Percentiles rank a stretch among this genome's conserved stretches.
Conservation (phyloP, 805 yeast species). For the Kodamaea kakaduensis region DNA sequence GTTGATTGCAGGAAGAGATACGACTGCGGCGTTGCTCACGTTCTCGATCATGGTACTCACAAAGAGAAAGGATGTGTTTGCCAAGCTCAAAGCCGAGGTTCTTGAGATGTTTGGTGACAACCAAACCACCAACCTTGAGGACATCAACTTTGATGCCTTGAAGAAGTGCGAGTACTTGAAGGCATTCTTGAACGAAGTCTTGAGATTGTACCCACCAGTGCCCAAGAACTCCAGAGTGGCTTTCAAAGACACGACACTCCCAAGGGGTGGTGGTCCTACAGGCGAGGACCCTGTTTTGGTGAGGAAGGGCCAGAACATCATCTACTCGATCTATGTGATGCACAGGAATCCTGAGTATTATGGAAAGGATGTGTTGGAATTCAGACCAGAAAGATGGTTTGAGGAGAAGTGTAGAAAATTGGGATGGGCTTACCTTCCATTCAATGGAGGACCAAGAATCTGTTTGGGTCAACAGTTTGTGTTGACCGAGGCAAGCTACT, state of each 20-base stretch:
- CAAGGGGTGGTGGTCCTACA: constrained; percentile 46
- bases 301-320: constrained; percentile 18
- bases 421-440: constrained; percentile 20
- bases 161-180: constrained; percentile 45
- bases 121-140: constrained; percentile 18
- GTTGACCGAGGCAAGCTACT: constrained; percentile 47
- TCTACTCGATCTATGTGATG: constrained; percentile 16
- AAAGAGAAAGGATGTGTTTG: constrained; percentile 33
- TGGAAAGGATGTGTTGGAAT: constrained; percentile 44
- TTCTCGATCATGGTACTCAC: constrained; percentile 42
- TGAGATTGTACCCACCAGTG: constrained; percentile 48
- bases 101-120: constrained; percentile 27
- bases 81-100: constrained; percentile 34
- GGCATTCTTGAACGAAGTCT: constrained; percentile 43
- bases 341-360: constrained; percentile 30
- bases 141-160: constrained; percentile 41
- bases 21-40: constrained; percentile 48
- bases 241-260: constrained; percentile 42
- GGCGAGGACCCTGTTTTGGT: constrained; percentile 17
- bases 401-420: constrained; percentile 17
- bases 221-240: constrained; percentile 46
- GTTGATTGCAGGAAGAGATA: constrained; percentile 52
- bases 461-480: constrained; percentile 57
- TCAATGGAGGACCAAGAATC: constrained; percentile 50
- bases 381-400: constrained; percentile 49